Percentiles rank a stretch among this genome's conserved stretches.
Conservation (phyloP, 768 basidiomycete species). For the Trametes meyenii region DNA sequence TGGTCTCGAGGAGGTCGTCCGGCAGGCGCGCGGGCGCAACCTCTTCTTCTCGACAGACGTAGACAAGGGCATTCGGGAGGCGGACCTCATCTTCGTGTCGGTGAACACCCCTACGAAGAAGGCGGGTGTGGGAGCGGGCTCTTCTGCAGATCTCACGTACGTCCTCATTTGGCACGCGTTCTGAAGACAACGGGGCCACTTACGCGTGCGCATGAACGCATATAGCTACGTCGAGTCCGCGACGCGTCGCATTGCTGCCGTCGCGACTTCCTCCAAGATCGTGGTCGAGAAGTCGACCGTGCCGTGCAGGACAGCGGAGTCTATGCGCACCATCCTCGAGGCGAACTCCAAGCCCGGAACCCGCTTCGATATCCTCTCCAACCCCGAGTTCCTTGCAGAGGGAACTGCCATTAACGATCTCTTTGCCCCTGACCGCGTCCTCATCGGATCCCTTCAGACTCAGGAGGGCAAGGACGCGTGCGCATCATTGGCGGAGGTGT, state of each 20-base stretch:
- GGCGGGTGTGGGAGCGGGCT: conserved; percentile 95
- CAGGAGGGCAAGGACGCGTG: conserved; percentile 84
- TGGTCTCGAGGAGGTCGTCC: conserved; percentile 90
- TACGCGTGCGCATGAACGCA: not conserved
- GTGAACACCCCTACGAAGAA: conserved; percentile 99
- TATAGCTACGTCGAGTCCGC: conserved; percentile 94
- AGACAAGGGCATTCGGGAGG: conserved; percentile 89
- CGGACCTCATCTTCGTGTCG: conserved; percentile 97
- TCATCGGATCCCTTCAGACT: conserved; percentile 95
- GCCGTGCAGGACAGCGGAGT: conserved; percentile 97
- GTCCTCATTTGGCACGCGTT: conserved; percentile 35
- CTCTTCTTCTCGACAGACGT: conserved; percentile 97
- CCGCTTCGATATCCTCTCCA: conserved; percentile 97
- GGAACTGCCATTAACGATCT: conserved; percentile 95
- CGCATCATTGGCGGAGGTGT: conserved; percentile 73
- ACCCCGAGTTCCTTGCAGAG: conserved; percentile 99
- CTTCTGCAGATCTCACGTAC: conserved; percentile 97
- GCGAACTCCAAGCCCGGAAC: conserved; percentile 93
- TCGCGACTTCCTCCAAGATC: conserved; percentile 91
- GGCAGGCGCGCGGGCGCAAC: conserved; percentile 86
- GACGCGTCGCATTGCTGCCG: conserved; percentile 92
- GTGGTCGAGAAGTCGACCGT: conserved; percentile 99
- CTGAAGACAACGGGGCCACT: not conserved
- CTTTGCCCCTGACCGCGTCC: conserved; percentile 88
- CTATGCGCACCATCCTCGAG: conserved; percentile 99